A percentile compares a stretch with the other conserved stretches of the same genome.
Evolutionary conservation across 768 basidiomycete species (phyloP).

Genomic region (Sarcomyxa edulis): DNA sequence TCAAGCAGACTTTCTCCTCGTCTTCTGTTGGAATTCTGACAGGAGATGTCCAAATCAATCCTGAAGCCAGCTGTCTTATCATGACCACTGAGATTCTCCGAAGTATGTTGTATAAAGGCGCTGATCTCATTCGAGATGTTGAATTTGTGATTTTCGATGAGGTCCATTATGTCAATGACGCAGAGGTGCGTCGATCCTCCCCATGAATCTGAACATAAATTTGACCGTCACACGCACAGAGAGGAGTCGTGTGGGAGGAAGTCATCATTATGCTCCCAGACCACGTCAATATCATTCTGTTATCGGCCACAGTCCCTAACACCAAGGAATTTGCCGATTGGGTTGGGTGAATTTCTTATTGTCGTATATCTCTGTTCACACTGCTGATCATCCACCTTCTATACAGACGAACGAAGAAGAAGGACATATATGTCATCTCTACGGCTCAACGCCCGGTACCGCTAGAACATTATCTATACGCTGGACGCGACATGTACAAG

Average conservation of each 20-base stretch:
- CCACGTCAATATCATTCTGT: slow-evolving; percentile 94
- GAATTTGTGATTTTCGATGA: slow-evolving; percentile 99
- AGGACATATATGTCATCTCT: slow-evolving; percentile 98
- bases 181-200: slow-evolving; percentile 59
- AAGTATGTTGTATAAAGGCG: slow-evolving; percentile 98
- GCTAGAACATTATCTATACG: slow-evolving; percentile 93
- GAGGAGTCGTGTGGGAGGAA: slow-evolving; percentile 99
- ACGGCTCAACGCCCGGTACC: slow-evolving; percentile 96
- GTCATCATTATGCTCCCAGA: slow-evolving; percentile 99
- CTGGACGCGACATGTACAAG: slow-evolving; percentile 89
- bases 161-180: slow-evolving; percentile 99
- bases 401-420: slow-evolving; percentile 92
- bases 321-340: slow-evolving; percentile 98
- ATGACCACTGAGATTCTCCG: slow-evolving; percentile 98
- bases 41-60: slow-evolving; percentile 98
- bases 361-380: neutral
- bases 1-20: slow-evolving; percentile 92
- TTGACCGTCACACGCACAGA: slow-evolving; percentile 36
- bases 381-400: slow-evolving; percentile 5
- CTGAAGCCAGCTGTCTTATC: slow-evolving; percentile 93
- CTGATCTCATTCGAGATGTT: slow-evolving; percentile 96
- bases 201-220: neutral
- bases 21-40: slow-evolving; percentile 93
- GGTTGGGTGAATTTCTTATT: slow-evolving; percentile 74
- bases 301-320: slow-evolving; percentile 97